phyloP scores from a whole-genome alignment of 257 asterid species.

The Apocynum venetum region DNA sequence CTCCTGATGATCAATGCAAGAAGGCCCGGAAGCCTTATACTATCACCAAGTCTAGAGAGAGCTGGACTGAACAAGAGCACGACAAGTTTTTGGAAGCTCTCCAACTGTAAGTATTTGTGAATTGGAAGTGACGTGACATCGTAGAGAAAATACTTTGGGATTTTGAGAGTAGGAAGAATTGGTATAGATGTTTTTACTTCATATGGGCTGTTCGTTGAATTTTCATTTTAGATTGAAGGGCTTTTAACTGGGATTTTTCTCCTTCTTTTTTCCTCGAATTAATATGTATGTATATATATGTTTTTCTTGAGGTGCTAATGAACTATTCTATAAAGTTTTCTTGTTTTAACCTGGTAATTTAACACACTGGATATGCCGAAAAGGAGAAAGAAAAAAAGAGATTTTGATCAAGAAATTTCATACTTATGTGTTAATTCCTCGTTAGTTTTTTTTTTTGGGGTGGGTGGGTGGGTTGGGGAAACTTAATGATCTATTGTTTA shows the following conservation, averaged over 20 bases:
- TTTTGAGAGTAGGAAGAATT: neutral
- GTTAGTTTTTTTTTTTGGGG: neutral
- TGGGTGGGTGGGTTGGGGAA: neutral
- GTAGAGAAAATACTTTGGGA: neutral
- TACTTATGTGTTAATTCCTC: neutral
- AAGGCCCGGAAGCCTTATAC: conserved; percentile 79
- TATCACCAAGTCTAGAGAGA: conserved; percentile 79
- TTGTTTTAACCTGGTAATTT: neutral
- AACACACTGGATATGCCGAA: neutral
- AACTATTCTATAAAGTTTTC: neutral
- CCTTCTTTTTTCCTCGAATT: too few relatives aligned
- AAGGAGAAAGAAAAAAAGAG: neutral
- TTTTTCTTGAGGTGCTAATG: neutral
- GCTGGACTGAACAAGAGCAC: conserved; percentile 83
- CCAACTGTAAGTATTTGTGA: conserved; percentile 34
- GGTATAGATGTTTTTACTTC: neutral
- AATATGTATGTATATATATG: too few relatives aligned
- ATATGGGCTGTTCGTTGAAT: neutral
- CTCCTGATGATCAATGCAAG: conserved; percentile 58
- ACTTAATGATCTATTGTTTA: neutral
- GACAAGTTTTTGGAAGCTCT: conserved; percentile 69
- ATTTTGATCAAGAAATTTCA: neutral
- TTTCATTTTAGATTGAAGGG: neutral
- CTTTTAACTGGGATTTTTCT: too few relatives aligned
- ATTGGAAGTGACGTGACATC: neutral